A percentile compares a stretch with the other conserved stretches of the same genome.
phyloP scores from a whole-genome alignment of 2,329 filamentous ascomycete genomes.

The Aspergillus fijiensis region DNA sequence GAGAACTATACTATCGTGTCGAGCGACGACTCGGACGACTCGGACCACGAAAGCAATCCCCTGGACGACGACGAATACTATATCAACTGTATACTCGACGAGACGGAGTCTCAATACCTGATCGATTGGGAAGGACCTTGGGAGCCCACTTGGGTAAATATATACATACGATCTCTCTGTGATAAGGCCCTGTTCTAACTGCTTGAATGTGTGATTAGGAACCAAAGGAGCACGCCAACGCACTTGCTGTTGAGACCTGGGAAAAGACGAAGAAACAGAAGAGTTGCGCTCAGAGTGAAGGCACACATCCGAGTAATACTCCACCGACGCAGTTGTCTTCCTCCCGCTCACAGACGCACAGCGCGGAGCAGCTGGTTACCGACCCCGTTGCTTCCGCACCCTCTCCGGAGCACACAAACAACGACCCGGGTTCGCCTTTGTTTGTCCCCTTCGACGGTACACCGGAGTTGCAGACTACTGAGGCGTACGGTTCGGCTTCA shows the following conservation, averaged over 20 bases:
- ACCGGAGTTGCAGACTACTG: not conserved
- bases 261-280: conserved; percentile 25
- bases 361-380: conserved; percentile 2
- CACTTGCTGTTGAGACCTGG: conserved; percentile 31
- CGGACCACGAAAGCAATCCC: conserved; percentile 12
- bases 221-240: conserved; percentile 37
- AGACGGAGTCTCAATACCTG: conserved; percentile 36
- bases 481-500: not conserved
- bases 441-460: conserved; percentile 17
- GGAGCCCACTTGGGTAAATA: conserved; percentile 41
- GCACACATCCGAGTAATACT: conserved; percentile 10
- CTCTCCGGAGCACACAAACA: not conserved
- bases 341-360: not conserved
- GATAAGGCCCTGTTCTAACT: conserved; percentile 11
- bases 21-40: conserved; percentile 17
- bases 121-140: conserved; percentile 42
- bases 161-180: not conserved
- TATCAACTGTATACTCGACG: conserved; percentile 39
- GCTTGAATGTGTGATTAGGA: conserved; percentile 23
- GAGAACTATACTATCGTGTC: conserved; percentile 11
- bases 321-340: conserved; percentile 2
- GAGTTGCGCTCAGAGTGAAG: conserved; percentile 5
- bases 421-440: conserved; percentile 16
- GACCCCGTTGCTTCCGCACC: not conserved
- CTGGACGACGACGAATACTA: conserved; percentile 34